Conservation (phyloP, 1,284 basidiomycete genomes). For the Sporisorium scitamineum region DNA sequence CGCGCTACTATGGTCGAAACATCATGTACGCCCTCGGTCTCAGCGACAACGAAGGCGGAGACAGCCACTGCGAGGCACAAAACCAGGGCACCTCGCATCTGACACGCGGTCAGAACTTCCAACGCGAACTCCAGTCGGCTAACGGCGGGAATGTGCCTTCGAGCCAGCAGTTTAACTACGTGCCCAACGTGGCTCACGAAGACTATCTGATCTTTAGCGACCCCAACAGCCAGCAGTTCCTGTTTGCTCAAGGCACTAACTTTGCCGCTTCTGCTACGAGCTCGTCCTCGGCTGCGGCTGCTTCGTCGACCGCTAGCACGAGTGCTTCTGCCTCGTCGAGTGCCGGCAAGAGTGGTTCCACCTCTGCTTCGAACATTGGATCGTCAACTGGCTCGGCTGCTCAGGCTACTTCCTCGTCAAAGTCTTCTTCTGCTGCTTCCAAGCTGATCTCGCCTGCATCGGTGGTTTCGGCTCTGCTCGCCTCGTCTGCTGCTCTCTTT, state of each 20-base stretch:
- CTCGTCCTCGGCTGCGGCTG: conserved; percentile 1
- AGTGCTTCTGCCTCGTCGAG: conserved; percentile 9
- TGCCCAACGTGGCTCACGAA: conserved; percentile 49
- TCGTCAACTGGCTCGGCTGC: conserved; percentile 2
- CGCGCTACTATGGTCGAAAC: conserved; percentile 49
- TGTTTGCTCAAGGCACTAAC: conserved; percentile 42
- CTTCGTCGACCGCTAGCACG: background rate
- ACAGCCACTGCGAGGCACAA: conserved; percentile 60
- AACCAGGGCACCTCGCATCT: conserved; percentile 60
- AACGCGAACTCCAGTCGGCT: conserved; percentile 21
- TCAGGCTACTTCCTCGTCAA: conserved; percentile 11
- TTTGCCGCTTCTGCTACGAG: conserved; percentile 8
- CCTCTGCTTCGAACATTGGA: background rate
- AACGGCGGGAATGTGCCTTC: conserved; percentile 51
- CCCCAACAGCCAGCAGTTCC: conserved; percentile 42
- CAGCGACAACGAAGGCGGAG: conserved; percentile 55
- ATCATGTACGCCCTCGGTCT: conserved; percentile 57
- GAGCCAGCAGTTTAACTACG: conserved; percentile 55
- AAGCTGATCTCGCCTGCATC: background rate
- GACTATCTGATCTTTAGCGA: conserved; percentile 59
- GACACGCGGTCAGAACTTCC: conserved; percentile 57
- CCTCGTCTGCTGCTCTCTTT: conserved; percentile 22
- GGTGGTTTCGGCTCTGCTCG: conserved; percentile 20
- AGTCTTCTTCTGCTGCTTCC: conserved; percentile 3
- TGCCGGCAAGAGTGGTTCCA: too few species aligned